A percentile compares a stretch with the other conserved stretches of the same genome.
These are phyloP conservation scores for Dryas integrifolia DNA, from an alignment of 331 rosid species.

Conservation along the genomic window DNA sequence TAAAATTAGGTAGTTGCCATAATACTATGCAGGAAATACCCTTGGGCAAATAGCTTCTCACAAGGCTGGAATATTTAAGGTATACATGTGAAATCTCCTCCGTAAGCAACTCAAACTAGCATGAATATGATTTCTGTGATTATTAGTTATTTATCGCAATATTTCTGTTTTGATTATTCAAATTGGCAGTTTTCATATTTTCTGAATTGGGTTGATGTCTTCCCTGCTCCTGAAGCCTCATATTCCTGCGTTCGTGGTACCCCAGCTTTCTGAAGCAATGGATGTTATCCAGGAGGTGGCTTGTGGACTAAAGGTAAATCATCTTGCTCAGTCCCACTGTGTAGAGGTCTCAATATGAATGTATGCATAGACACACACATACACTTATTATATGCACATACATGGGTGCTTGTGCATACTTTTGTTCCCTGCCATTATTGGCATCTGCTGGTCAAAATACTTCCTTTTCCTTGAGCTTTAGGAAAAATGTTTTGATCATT, in stretches of 20 bases:
- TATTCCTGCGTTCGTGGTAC: slow-evolving; percentile 73
- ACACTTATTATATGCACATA: too few relatives aligned
- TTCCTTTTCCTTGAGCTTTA: background rate
- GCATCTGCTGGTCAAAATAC: background rate
- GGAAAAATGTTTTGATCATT: background rate
- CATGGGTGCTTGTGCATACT: background rate
- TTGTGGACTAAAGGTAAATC: slow-evolving; percentile 48
- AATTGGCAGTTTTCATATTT: slow-evolving; percentile 34
- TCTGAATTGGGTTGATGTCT: slow-evolving; percentile 51
- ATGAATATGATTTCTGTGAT: slow-evolving; percentile 19
- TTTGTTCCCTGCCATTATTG: background rate
- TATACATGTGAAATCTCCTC: slow-evolving; percentile 31
- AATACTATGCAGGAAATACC: slow-evolving; percentile 50
- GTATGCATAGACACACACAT: background rate
- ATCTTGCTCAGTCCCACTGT: slow-evolving; percentile 18
- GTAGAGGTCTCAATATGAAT: slow-evolving; percentile 6
- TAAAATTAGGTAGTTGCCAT: slow-evolving; percentile 3
- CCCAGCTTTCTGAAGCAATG: slow-evolving; percentile 86
- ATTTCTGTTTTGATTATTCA: slow-evolving; percentile 33
- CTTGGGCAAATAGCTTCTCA: slow-evolving; percentile 63
- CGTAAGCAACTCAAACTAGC: slow-evolving; percentile 21
- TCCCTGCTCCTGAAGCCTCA: slow-evolving; percentile 64
- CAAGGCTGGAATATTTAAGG: slow-evolving; percentile 82
- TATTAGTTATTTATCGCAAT: slow-evolving; percentile 23
- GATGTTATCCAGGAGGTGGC: slow-evolving; percentile 60